phyloP scores from a whole-genome alignment of 306 rosid genomes.

The Arachis hypogaea region DNA sequence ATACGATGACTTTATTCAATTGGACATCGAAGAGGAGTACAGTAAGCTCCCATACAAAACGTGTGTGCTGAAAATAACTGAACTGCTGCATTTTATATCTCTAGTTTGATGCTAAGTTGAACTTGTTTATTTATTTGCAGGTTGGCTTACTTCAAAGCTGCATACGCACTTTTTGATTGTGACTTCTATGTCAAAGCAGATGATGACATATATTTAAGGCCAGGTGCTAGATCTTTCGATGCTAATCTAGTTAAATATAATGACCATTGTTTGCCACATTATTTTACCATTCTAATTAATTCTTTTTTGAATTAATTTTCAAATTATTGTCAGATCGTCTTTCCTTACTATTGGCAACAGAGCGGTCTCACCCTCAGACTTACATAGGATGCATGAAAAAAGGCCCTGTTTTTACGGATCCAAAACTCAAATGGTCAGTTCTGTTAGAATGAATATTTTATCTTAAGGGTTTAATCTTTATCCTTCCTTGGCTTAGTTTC shows the following conservation, averaged over 20 bases:
- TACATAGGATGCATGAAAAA: conserved; percentile 99
- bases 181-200: conserved; percentile 95
- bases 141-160: conserved; percentile 96
- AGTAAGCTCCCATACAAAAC: conserved; percentile 99
- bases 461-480: conserved; percentile 10
- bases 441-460: conserved; percentile 22
- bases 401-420: conserved; percentile 95
- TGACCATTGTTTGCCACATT: conserved; percentile 30
- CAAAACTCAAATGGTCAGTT: conserved; percentile 93
- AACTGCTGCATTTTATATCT: conserved; percentile 27
- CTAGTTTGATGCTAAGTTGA: conserved; percentile 33
- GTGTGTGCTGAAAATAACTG: conserved; percentile 62
- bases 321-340: conserved; percentile 75
- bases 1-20: conserved; percentile 80
- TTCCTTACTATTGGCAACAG: conserved; percentile 78
- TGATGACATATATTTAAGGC: conserved; percentile 95
- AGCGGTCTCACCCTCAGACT: conserved; percentile 84
- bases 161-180: conserved; percentile 82
- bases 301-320: conserved; percentile 41
- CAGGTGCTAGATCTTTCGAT: conserved; percentile 60
- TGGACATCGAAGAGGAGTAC: conserved; percentile 99
- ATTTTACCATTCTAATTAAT: not conserved
- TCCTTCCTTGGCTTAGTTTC: conserved; percentile 4
- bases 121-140: conserved; percentile 53
- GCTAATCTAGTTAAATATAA: conserved; percentile 17